phyloP scores from a whole-genome alignment of 768 basidiomycete genomes.

The Lentinula aciculospora region DNA sequence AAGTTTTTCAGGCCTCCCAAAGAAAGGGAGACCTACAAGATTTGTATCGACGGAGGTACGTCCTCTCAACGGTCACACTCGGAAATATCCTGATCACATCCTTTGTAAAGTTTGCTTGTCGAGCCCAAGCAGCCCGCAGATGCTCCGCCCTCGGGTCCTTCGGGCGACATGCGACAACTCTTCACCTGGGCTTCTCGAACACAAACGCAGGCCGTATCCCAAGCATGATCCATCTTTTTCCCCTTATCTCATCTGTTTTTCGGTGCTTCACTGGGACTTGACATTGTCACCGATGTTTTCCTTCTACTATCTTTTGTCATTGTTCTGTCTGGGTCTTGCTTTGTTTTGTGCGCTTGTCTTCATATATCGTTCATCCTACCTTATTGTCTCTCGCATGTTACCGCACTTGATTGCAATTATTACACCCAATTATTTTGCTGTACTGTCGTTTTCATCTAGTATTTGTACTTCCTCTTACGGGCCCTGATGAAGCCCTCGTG shows the following conservation, averaged over 20 bases:
- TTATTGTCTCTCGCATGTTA: neutral
- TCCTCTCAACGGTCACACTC: conserved; percentile 8
- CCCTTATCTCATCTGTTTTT: neutral
- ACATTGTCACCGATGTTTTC: neutral
- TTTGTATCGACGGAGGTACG: conserved; percentile 79
- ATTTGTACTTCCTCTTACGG: neutral
- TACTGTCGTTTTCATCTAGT: conserved; percentile 2
- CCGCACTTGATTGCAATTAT: neutral
- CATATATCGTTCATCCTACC: neutral
- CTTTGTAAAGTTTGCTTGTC: conserved; percentile 79
- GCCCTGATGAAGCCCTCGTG: neutral
- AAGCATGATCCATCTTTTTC: neutral
- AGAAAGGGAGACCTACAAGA: conserved; percentile 81
- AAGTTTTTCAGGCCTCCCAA: conserved; percentile 69
- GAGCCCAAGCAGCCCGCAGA: conserved; percentile 82
- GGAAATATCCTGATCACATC: no score
- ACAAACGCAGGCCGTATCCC: conserved; percentile 20
- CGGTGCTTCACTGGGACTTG: neutral
- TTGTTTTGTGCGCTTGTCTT: neutral
- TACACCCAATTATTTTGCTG: neutral
- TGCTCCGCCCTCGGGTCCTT: conserved; percentile 46
- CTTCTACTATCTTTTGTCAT: neutral
- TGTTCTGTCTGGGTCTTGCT: conserved; percentile 1
- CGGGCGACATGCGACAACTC: conserved; percentile 68
- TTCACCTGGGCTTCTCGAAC: conserved; percentile 76